These are phyloP conservation scores for Avena sativa DNA, from an alignment of 176 grass and related monocot genomes.

Conservation along the genomic window DNA sequence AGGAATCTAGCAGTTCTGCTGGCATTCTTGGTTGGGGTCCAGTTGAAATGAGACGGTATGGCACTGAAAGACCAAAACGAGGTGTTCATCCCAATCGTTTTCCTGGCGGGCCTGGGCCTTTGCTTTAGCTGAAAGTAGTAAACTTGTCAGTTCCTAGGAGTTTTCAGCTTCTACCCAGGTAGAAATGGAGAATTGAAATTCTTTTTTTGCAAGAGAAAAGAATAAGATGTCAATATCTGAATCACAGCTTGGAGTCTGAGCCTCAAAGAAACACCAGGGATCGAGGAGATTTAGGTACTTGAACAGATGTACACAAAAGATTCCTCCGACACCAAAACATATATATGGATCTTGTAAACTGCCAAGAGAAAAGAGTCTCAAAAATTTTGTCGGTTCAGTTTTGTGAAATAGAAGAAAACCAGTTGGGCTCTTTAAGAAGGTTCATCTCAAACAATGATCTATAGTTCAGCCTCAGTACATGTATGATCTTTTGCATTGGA, in stretches of 20 bases:
- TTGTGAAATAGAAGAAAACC: conserved; percentile 64
- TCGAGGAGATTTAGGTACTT: conserved; percentile 21
- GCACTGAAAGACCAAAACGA: conserved; percentile 80
- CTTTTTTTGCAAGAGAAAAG: conserved; percentile 41
- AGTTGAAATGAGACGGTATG: conserved; percentile 72
- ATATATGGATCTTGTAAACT: conserved; percentile 44
- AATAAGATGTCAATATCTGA: conserved; percentile 39
- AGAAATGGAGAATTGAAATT: conserved; percentile 50
- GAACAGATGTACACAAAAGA: conserved; percentile 50
- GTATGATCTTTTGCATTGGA: conserved; percentile 62
- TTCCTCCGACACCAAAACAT: conserved; percentile 47
- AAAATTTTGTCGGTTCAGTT: conserved; percentile 80
- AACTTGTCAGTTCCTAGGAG: conserved; percentile 36
- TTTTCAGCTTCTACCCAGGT: conserved; percentile 35
- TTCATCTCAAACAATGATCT: conserved; percentile 54
- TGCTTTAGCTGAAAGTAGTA: conserved; percentile 54
- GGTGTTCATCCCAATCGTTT: conserved; percentile 66
- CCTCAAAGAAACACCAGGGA: conserved; percentile 32
- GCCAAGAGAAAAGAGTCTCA: conserved; percentile 46
- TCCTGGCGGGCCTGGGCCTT: conserved; percentile 62
- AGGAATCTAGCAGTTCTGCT: conserved; percentile 74
- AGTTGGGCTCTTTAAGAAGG: conserved; percentile 48
- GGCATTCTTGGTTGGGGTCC: conserved; percentile 95
- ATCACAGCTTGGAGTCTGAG: conserved; percentile 35
- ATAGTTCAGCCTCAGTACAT: conserved; percentile 66